Evolutionary conservation across 805 yeast genomes (phyloP), one percentile per base, ranked within the genome.

Genomic region (Vanderwaltozyma verrucispora): DNA sequence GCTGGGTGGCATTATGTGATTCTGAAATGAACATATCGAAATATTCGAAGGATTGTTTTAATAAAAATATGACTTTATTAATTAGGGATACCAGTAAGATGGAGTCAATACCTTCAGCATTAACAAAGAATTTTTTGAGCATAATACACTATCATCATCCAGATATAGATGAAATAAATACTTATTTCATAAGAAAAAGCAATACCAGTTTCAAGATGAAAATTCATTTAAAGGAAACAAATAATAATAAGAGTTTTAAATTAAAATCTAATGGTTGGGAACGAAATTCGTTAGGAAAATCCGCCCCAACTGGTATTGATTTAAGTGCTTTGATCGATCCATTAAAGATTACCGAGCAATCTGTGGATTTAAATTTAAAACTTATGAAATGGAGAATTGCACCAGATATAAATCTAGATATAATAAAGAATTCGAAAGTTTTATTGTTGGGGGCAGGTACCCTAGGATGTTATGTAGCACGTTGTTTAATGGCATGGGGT

Each of bases 371-470:
- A 39, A 92, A 92, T 53, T 65, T 92, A 41, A 84, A 85, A 61
- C 65, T 92, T 32, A 92, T 92, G 98, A 86, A 87, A 54, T 92
- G 99, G 99, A 70, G 98, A 47, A 74, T 92, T 14, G 86, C 84
- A 0, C 97, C 98, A 0, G 70, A 75, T 8, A 54, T 92, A 3
- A 73, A 92, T 51, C 64, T 92, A 33, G 88, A 83, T 5, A 53
- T 62, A 2, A 65, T 92, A 17, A 72, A 74, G 45, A 41, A 59
- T 14, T 71, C 80, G 10, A 79, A 71, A 45, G 80, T 88, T 28
- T 60, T 92, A 30, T 63, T 92, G 13, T 68, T 92, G n/a, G 99
- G 99, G 0, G 83, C 97, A 0, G 99, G 99, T 6, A 92, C 99
- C 3, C 67, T 94, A 7, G 99, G 98, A 0, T 80, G 94, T 41